Evolutionary conservation across 2,329 filamentous ascomycete species (phyloP).

Genomic region (Juglanconis oblonga): DNA sequence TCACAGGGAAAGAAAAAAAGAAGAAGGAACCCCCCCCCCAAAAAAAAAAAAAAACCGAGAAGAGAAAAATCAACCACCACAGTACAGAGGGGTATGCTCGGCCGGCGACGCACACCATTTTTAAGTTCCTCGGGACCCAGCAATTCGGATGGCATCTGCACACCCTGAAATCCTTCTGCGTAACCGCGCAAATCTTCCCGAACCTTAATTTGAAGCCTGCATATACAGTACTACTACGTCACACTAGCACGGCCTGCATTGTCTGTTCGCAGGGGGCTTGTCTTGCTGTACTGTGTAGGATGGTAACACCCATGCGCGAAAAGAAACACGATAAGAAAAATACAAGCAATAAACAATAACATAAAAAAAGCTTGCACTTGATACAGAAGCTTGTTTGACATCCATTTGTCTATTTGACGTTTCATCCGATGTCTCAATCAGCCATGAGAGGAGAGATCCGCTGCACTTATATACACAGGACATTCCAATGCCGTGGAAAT

Average conservation of each 20-base stretch:
- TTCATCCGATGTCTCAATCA: constrained; percentile 5
- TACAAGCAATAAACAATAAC: too few relatives aligned
- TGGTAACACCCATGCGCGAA: background rate
- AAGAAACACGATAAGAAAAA: background rate
- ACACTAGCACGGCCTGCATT: background rate
- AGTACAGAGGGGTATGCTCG: too few relatives aligned
- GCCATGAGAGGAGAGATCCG: constrained; percentile 8
- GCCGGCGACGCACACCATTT: too few relatives aligned
- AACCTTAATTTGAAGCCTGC: background rate
- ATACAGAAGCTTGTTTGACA: background rate
- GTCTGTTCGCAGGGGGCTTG: background rate
- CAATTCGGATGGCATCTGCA: background rate
- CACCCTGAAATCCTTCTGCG: background rate
- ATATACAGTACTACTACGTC: background rate
- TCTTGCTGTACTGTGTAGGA: too few relatives aligned
- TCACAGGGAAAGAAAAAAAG: too few relatives aligned
- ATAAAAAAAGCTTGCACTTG: too few relatives aligned
- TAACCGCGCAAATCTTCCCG: background rate
- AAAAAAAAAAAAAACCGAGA: background rate
- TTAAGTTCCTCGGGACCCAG: background rate
- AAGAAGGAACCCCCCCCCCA: too few relatives aligned
- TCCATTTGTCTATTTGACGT: background rate
- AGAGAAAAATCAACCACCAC: background rate
- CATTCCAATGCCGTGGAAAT: background rate
- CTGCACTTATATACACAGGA: constrained; percentile 9